Conservation (phyloP, 23 red algal species). For the Gracilariopsis chorda region DNA sequence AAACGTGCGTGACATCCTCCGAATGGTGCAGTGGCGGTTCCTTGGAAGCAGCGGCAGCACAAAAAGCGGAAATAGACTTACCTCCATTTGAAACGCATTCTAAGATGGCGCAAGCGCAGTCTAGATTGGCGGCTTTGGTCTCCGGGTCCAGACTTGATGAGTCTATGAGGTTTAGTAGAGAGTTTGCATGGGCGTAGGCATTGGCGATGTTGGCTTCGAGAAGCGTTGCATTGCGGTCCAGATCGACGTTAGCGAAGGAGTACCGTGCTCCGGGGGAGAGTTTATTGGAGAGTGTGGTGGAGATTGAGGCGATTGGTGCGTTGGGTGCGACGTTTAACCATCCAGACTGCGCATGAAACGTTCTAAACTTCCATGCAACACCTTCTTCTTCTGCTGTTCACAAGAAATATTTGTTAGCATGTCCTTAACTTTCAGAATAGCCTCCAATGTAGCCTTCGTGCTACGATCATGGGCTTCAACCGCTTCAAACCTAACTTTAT, state of each 20-base stretch:
- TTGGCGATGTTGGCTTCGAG: slow-evolving; percentile 61
- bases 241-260: slow-evolving; percentile 41
- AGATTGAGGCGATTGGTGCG: slow-evolving; percentile 33
- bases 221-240: slow-evolving; percentile 41
- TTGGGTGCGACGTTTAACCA: slow-evolving; percentile 52
- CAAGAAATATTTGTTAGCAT: too few relatives aligned
- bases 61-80: slow-evolving; percentile 57
- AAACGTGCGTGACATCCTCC: background rate
- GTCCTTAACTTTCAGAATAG: too few relatives aligned
- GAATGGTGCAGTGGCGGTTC: background rate
- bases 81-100: slow-evolving; percentile 42
- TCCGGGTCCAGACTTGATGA: slow-evolving; percentile 3
- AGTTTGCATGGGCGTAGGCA: slow-evolving; percentile 66
- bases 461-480: too few relatives aligned
- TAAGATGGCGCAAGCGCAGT: slow-evolving; percentile 64
- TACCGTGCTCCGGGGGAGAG: slow-evolving; percentile 20
- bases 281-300: background rate
- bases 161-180: slow-evolving; percentile 43
- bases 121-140: slow-evolving; percentile 40
- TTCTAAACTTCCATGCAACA: too few relatives aligned
- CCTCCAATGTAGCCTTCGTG: too few relatives aligned
- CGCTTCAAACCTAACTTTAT: too few relatives aligned
- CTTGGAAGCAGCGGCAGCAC: slow-evolving; percentile 21
- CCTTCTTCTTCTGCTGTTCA: too few relatives aligned
- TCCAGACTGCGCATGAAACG: too few relatives aligned